Conservation (phyloP, 78 protist species). For the Dictyostelium capitatum region DNA sequence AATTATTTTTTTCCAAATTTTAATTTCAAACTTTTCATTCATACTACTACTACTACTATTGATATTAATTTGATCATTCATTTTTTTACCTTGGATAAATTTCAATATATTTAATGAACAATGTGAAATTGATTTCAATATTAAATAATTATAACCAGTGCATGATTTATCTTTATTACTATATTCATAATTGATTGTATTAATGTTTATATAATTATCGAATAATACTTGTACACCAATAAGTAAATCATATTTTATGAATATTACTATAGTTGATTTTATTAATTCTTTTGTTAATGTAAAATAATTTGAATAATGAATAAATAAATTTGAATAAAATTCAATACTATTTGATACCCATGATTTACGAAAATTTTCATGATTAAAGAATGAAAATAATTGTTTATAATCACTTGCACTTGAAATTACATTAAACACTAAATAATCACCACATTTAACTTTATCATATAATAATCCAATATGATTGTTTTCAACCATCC, state of each 20-base stretch:
- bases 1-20: no score
- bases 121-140: not conserved
- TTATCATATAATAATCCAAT: no score
- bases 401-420: no score
- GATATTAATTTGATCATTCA: not conserved
- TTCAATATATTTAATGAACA: not conserved
- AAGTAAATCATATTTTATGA: not conserved
- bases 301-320: not conserved
- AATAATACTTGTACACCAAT: not conserved
- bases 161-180: not conserved
- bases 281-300: not conserved
- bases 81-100: not conserved
- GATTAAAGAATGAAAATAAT: no score
- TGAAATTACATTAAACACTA: no score
- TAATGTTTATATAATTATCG: not conserved
- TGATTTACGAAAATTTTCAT: not conserved
- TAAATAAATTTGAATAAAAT: not conserved
- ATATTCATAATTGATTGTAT: no score
- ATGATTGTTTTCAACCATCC: no score
- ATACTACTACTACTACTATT: not conserved
- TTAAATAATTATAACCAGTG: not conserved
- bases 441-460: no score
- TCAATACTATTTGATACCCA: constrained; percentile 2
- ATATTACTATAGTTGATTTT: not conserved
- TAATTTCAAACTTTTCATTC: not conserved